Evolutionary conservation across 176 grass and related monocot genomes (phyloP), one percentile per base, ranked within the genome.

Genomic region (Cymbopogon citratus): DNA sequence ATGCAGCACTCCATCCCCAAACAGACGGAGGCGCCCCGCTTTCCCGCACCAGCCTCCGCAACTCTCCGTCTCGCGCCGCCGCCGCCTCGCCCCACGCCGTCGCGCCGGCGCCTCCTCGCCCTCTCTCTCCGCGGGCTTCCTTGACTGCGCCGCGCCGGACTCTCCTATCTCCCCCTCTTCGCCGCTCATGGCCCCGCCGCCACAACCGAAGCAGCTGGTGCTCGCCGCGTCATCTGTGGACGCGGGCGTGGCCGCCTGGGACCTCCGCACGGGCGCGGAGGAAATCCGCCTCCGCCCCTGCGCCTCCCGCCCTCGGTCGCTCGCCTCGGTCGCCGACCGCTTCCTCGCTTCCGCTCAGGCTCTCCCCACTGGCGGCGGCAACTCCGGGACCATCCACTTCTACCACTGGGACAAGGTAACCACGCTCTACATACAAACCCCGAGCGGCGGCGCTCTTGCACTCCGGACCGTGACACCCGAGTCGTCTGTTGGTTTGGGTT

Each of bases 321-420:
- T 97, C 35, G 35, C 80, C 12, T 74, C 87, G 34, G 83, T 97
- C 3, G 89, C 75, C 28, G 76, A 57, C 45, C 87, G 89, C 38
- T 97, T 97, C 82, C 85, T 97, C 60, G 94, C 83, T 7, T 84
- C 87, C 48, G 89, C 94, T 16, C 91, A 97, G 69, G 45, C 61
- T 15, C 85, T 80, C 46, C 71, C 75, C 5, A 62, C 83, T n/a
- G n/a, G n/a, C 8, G 68, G 88, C 21, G 83, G 88, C 19, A 83
- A 87, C 71, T 82, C 86, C 7, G 62, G 84, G 13, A 85, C 79
- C 34, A 82, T 98, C 62, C 87, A 94, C 56, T 98, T 86, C 85
- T 93, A 90, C 88, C 84, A 88, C 38, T 98, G 90, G 90, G 95
- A 93, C 80, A 98, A 93, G 92, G 90, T 83, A 74, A 57, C 65